phyloP scores from a whole-genome alignment of 2,329 filamentous ascomycete species.

The Claviceps arundinis region DNA sequence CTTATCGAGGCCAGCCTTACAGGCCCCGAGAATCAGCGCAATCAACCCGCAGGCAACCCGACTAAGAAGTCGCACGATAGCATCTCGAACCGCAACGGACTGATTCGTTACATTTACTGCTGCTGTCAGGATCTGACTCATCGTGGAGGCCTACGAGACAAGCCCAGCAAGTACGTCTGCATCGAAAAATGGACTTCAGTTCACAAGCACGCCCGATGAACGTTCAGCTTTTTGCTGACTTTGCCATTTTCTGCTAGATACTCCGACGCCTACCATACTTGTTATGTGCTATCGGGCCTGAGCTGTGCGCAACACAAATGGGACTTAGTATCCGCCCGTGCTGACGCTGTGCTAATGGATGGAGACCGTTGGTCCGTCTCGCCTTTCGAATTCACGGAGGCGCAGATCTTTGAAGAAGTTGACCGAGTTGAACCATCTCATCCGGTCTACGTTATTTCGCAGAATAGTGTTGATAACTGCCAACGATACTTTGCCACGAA shows the following conservation, averaged over 20 bases:
- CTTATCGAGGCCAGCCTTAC: slow-evolving; percentile 69
- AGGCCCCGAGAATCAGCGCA: slow-evolving; percentile 27
- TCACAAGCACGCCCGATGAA: neutral
- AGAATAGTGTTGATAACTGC: slow-evolving; percentile 51
- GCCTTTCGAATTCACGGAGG: slow-evolving; percentile 37
- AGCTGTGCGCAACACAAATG: slow-evolving; percentile 66
- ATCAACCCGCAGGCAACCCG: slow-evolving; percentile 16
- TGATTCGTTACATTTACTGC: slow-evolving; percentile 78
- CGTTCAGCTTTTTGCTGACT: neutral
- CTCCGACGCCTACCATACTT: slow-evolving; percentile 84
- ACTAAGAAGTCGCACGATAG: slow-evolving; percentile 24
- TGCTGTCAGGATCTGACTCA: slow-evolving; percentile 66
- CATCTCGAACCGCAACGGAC: slow-evolving; percentile 69
- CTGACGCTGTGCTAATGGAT: slow-evolving; percentile 20
- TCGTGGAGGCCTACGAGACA: slow-evolving; percentile 78
- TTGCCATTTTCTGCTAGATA: slow-evolving; percentile 30
- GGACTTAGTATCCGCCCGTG: slow-evolving; percentile 27
- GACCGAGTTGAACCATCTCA: slow-evolving; percentile 62
- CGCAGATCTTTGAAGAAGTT: slow-evolving; percentile 52
- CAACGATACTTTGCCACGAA: slow-evolving; percentile 51
- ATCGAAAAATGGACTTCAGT: neutral
- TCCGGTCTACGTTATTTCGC: slow-evolving; percentile 75
- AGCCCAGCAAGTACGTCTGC: slow-evolving; percentile 65
- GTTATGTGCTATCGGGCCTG: slow-evolving; percentile 78
- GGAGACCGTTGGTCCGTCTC: slow-evolving; percentile 32